Base-by-base conservation (phyloP, 768 basidiomycete species). In the Pholiota microspora region DNA sequence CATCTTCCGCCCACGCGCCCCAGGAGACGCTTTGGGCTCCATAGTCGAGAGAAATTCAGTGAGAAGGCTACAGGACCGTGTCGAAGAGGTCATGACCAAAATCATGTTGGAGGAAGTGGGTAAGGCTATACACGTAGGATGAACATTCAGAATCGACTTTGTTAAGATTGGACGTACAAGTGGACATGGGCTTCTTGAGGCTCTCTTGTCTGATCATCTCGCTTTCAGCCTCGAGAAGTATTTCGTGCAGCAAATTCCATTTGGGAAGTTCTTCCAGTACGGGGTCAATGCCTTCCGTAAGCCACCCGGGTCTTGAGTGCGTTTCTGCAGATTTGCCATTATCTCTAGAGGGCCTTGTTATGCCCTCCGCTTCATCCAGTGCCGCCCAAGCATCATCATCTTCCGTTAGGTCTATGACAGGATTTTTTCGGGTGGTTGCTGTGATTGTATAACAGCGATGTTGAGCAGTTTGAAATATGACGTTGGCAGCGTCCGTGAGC, bases 191-290 rank as follows among this genome's bases (percentile, higher is more conserved):
- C 51, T 60, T 65, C 47, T 65, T 71, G 25, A 65, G 59, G 28
- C 59, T 74, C 58, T 86, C 82, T 57, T 83, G 79, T 38, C 84
- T 75, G 54, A 89, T 74, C 27, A 90, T 86, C 59, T 94, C 92
- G 55, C 85, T 85, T 68, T 98, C 97, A 2, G 94, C 88, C 71
- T 99, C 97, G 48, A 92, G 78, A 40, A 99, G 68, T 0, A 95
- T 80, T n/a, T 93, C 89, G 0, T 86, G 80, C 10, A 99, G 72
- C 7, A 95, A 67, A 53, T 80, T 80, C 96, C 97, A 98, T 67
- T 99, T 99, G 0, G 95, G 95, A 40, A 91, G 79, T 64, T 98
- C 97, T 70, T 98, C 97, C 21, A 98, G 75, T 0, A 94, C 83
- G 0, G 93, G 91, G 42, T 92, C 84, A 68, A 95, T 84, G 1